Base-by-base conservation (phyloP, 257 asterid species). In the Salvia miltiorrhiza region DNA sequence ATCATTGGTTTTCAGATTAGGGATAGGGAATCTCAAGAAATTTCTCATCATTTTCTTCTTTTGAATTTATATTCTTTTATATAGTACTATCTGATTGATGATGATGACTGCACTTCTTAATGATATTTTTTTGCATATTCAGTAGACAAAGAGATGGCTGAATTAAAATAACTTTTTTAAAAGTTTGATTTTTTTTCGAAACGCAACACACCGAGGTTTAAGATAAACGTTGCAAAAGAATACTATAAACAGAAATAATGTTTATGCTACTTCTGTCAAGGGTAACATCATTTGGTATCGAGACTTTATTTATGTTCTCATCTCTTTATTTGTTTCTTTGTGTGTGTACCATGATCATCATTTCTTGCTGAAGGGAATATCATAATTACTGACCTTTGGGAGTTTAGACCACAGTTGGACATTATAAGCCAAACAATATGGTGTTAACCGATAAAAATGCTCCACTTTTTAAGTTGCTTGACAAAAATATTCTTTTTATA, bases 21-120 rank as follows among this genome's bases (percentile, higher is more conserved):
- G 19, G 62, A 39, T 26, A 14, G 62, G 67, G 84, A 72, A 80
- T 80, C 81, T 74, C 43, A 62, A 79, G 67, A 67, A 50, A 73
- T 74, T 33, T n/a, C n/a, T n/a, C n/a, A n/a, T n/a, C n/a, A n/a
- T n/a, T n/a, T n/a, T n/a, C n/a, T n/a, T n/a, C n/a, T n/a, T n/a
- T n/a, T n/a, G n/a, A n/a, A n/a, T n/a, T n/a, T n/a, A n/a, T n/a
- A n/a, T n/a, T n/a, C n/a, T n/a, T n/a, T n/a, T n/a, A n/a, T n/a
- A n/a, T n/a, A n/a, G 48, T 74, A 73, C 71, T 60, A 35, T 54
- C 41, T 64, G 69, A 47, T 75, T 67, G 65, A 45, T 57, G 78
- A 68, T 71, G 37, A 71, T 47, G 45, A 71, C 57, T 10, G 67
- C 54, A 61, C 33, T 37, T 63, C 41, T 44, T 19, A 23, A 45